Conservation (phyloP, 441 rosid genomes). For the Corymbia calophylla region DNA sequence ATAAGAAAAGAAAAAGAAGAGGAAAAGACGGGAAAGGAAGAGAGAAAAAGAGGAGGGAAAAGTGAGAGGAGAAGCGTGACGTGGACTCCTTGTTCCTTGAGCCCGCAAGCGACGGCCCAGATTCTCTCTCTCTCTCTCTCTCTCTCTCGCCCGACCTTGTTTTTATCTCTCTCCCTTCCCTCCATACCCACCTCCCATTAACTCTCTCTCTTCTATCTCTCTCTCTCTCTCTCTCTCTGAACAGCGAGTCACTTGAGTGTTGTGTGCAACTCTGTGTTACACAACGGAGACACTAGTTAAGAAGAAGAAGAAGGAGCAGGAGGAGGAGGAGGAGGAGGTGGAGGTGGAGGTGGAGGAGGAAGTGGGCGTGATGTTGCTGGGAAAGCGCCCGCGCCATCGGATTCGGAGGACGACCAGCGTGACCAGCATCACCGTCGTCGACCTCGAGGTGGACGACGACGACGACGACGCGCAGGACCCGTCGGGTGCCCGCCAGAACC, state of each 20-base stretch:
- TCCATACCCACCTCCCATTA: background rate
- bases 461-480: slow-evolving; percentile 7
- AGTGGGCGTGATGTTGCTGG: slow-evolving; percentile 38
- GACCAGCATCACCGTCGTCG: slow-evolving; percentile 41
- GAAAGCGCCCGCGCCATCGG: slow-evolving; percentile 58
- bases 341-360: background rate
- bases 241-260: background rate
- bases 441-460: background rate
- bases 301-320: background rate
- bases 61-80: slow-evolving; percentile 7
- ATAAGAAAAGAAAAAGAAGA: background rate
- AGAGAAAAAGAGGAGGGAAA: background rate
- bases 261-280: background rate
- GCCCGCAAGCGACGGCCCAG: slow-evolving; percentile 56
- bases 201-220: background rate
- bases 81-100: slow-evolving; percentile 22
- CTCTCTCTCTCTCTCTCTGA: background rate
- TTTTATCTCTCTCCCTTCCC: background rate
- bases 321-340: background rate
- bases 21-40: background rate
- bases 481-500: slow-evolving; percentile 9
- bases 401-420: slow-evolving; percentile 74
- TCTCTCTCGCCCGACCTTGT: background rate
- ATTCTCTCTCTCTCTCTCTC: slow-evolving; percentile 34
- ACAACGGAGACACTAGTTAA: background rate